These are phyloP conservation scores for Bacidia rubella DNA, from an alignment of 495 filamentous ascomycete species.

Conservation along the genomic window DNA sequence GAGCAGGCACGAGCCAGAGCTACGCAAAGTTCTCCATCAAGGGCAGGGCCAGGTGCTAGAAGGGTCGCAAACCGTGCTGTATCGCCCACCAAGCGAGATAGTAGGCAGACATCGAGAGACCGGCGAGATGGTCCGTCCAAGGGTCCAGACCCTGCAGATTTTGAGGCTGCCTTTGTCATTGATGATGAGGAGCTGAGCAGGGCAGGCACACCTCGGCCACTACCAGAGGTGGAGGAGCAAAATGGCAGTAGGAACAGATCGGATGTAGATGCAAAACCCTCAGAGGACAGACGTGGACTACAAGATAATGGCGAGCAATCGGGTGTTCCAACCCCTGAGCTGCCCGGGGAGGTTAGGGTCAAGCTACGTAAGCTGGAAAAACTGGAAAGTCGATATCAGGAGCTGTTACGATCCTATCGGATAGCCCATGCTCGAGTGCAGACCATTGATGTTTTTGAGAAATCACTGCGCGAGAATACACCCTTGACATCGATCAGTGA, in stretches of 20 bases:
- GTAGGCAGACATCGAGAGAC: conserved; percentile 30
- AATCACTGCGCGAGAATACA: conserved; percentile 76
- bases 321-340: conserved; percentile 30
- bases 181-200: conserved; percentile 50
- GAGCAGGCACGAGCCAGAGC: conserved; percentile 69
- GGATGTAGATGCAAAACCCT: conserved; percentile 7
- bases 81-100: conserved; percentile 39
- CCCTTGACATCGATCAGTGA: conserved; percentile 80
- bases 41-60: conserved; percentile 33
- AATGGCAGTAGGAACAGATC: conserved; percentile 16
- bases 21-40: conserved; percentile 33
- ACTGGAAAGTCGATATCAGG: conserved; percentile 74
- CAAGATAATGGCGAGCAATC: not conserved
- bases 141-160: conserved; percentile 68
- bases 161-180: conserved; percentile 69
- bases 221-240: conserved; percentile 22
- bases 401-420: conserved; percentile 81
- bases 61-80: conserved; percentile 35
- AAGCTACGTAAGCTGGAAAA: conserved; percentile 61
- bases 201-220: conserved; percentile 38
- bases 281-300: not conserved
- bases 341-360: conserved; percentile 58
- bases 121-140: conserved; percentile 39
- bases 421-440: conserved; percentile 73
- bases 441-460: conserved; percentile 86